Evolutionary conservation across 2,329 filamentous ascomycete genomes (phyloP).

Genomic region (Trichoderma sp.): DNA sequence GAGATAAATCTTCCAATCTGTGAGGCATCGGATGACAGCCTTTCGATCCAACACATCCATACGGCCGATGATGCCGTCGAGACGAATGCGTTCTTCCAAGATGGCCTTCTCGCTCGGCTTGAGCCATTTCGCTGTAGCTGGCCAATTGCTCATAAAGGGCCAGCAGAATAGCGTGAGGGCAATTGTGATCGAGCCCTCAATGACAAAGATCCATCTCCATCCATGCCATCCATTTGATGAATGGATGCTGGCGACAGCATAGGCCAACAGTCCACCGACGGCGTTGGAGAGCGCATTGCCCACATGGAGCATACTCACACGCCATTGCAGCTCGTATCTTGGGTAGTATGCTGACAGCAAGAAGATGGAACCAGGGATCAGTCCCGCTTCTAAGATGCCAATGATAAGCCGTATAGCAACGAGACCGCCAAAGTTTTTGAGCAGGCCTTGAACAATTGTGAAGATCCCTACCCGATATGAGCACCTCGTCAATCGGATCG

Average conservation of each 20-base stretch:
- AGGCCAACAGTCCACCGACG: constrained; percentile 26
- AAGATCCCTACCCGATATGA: constrained; percentile 22
- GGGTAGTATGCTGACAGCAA: constrained; percentile 27
- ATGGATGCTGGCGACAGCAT: constrained; percentile 27
- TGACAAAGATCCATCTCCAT: constrained; percentile 26
- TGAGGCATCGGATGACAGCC: background rate
- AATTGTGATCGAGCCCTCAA: constrained; percentile 6
- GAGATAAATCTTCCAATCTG: constrained; percentile 11
- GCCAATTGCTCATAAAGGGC: constrained; percentile 12
- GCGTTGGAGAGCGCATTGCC: constrained; percentile 27
- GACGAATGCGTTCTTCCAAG: constrained; percentile 4
- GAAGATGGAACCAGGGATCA: constrained; percentile 28
- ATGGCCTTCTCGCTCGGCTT: background rate
- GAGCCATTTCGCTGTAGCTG: constrained; percentile 13
- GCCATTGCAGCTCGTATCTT: constrained; percentile 25
- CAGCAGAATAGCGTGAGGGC: constrained; percentile 2
- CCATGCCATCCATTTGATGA: constrained; percentile 24
- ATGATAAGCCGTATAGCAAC: constrained; percentile 25
- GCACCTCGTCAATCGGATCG: background rate
- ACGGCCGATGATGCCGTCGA: constrained; percentile 7
- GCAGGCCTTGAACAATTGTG: constrained; percentile 28
- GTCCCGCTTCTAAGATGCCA: constrained; percentile 27
- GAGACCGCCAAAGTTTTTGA: constrained; percentile 24
- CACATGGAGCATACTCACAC: constrained; percentile 26
- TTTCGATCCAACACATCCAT: constrained; percentile 9